Evolutionary conservation across 1,284 basidiomycete genomes (phyloP).

Genomic region (Flammula alnicola): DNA sequence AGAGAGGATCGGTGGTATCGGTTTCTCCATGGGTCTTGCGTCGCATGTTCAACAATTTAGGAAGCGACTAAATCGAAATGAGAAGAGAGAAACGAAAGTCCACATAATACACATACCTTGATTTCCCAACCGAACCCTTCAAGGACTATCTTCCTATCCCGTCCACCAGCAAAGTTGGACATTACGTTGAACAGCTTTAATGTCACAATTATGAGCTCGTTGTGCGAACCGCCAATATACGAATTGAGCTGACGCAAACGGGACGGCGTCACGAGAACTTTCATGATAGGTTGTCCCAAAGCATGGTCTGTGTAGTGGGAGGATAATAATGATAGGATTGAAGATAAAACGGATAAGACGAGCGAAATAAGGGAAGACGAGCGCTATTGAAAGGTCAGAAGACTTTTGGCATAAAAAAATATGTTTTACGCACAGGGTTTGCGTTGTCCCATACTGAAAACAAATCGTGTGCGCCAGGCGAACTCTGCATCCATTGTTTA

Average conservation of each 20-base stretch:
- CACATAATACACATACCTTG: constrained; percentile 51
- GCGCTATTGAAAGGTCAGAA: constrained; percentile 36
- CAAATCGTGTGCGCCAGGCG: constrained; percentile 60
- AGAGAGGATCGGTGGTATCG: constrained; percentile 43
- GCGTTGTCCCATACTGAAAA: constrained; percentile 64
- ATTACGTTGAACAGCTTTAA: constrained; percentile 67
- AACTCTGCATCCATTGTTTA: constrained; percentile 62
- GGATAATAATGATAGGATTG: constrained; percentile 62
- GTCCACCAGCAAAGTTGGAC: constrained; percentile 64
- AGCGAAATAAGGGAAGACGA: constrained; percentile 49
- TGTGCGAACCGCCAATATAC: constrained; percentile 61
- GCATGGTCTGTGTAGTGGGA: constrained; percentile 68
- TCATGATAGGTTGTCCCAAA: constrained; percentile 62
- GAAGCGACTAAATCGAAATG: constrained; percentile 51
- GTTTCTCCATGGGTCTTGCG: constrained; percentile 53
- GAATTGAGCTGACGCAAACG: constrained; percentile 60
- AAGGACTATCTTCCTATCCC: constrained; percentile 61
- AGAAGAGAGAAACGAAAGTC: constrained; percentile 5
- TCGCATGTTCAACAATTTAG: constrained; percentile 72
- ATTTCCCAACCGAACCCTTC: constrained; percentile 78
- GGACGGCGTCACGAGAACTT: constrained; percentile 55
- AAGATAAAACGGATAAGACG: constrained; percentile 57
- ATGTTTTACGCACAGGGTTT: constrained; percentile 44
- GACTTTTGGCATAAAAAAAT: not conserved
- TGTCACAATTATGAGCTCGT: constrained; percentile 65